Base-by-base conservation (phyloP, 345 rosid genomes). In the Syzygium oleosum region DNA sequence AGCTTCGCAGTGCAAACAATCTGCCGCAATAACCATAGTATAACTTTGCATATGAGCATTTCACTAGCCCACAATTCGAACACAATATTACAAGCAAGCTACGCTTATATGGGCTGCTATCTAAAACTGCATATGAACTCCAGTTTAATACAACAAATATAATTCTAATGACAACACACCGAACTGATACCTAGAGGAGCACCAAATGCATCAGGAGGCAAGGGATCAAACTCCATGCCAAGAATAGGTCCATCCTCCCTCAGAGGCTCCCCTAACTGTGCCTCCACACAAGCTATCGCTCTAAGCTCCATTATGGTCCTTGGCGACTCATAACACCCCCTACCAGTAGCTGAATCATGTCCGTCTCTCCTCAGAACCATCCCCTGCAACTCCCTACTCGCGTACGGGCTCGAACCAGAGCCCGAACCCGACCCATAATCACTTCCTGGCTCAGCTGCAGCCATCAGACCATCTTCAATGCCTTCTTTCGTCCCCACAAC, bases 201-300 rank as follows among this genome's bases (percentile, higher is more conserved):
- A 11, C 98, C 98, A 51, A 98, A 98, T 2, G 99, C 98, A 92
- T 95, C 99, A 68, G 99, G 99, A 68, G 99, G 99, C 92, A 98
- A 91, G 2, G 96, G 93, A 94, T 98, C 99, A 90, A 98, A 98
- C 92, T 97, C 98, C 97, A 98, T 92, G 8, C 99, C 99, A 23
- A 98, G 95, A 84, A 94, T 94, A 8, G 99, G 99, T 7, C 99
- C 99, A 91, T 96, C 99, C 87, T 98, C 99, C 88, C 99, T 93
- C 92, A 98, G 88, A 1, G 99, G 94, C 95, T 96, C 98, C 34
- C 99, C 99, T 92, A 98, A 89, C 92, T 97, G 99, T 4, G 95
- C 93, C 93, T 98, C 99, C 92, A 98, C 98, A 52, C 98, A 95
- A 15, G 95, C 96, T 88, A 98, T 93, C 31, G 98, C 99, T 91